Evolutionary conservation across 2,329 filamentous ascomycete species (phyloP), one percentile per base, ranked within the genome.

Genomic region (Pseudocercospora pini-densiflorae): DNA sequence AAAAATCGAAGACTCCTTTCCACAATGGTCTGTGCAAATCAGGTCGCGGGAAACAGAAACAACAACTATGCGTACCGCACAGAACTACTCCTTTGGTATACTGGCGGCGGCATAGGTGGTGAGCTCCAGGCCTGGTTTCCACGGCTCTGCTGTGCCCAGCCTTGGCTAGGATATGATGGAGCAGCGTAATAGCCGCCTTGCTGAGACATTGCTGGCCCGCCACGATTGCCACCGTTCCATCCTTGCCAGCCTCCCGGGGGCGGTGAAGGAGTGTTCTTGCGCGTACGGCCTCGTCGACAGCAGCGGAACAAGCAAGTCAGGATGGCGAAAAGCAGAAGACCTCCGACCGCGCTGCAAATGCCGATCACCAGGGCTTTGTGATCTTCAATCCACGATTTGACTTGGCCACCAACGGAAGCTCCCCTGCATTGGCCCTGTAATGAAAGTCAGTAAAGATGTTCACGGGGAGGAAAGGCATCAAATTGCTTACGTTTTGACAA

Each of bases 351-450:
- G 55, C 84, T 83, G 5, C 86, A 87, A 10, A 98, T 82, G 24
- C 92, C 93, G 70, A 98, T 97, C 70, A 96, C 90, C 68, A 98
- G 87, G 61, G 87, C 81, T 79, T 91, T 91, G 82, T 98, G 89
- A 70, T 89, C 81, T 27, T 87, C 81, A 77, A 98, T 89, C 91
- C 93, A 97, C 67, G 85, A 85, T 62, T 82, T 83, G 69, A 96
- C 89, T 79, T 93, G 89, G 68, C 89, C 89, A 72, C 85, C 84
- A 1, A 92, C 85, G 29, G 87, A 89, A 40, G 88, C 83, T 68
- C 92, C 94, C 73, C 86, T 79, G 80, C 95, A 99, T 72, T 84
- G 81, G 51, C 95, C 95, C 84, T 86, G 71, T 45, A 7, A 60
- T 27, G 29, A 43, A 45, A 63, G 49, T 29, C 16, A 40, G 43